Base-by-base conservation (phyloP, 2,329 filamentous ascomycete genomes). In the Trichocomaceae sp. region DNA sequence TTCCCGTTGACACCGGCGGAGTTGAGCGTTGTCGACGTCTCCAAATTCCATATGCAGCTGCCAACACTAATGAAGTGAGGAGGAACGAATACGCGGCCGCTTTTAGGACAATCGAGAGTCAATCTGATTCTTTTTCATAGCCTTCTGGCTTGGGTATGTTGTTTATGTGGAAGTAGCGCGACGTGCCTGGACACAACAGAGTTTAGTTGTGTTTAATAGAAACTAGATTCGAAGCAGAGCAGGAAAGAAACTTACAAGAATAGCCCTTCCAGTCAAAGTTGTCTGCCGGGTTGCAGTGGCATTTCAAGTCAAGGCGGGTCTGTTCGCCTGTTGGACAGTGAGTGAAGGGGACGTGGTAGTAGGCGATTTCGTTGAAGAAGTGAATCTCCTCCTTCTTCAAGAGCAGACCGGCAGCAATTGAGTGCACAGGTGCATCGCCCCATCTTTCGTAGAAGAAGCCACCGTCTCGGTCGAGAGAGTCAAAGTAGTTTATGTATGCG, bases 251-350 rank as follows among this genome's bases (percentile, higher is more conserved):
- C 88, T 78, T 83, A 95, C 91, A 97, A 70, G 90, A 96, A 72
- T 96, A 97, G 51, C 88, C 88, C 74, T 96, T 96, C 95, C 95
- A 99, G 75, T 99, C 93, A 79, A 99, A 99, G 78, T 99, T 99
- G 57, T 97, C 88, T 66, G 86, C 85, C 7, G 93, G 92, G 68
- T 99, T 90, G 76, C 93, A 99, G 73, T 91, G 87, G 73, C 93
- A 99, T 70, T 88, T 91, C 62, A 92, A 83, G 62, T 96, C 86
- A 54, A 91, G 72, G 61, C 91, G 84, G 52, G 82, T 83, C 75
- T 96, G 81, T 74, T 97, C 90, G 53, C 87, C 88, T 0, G 90
- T 96, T 2, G 93, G 93, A 73, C 93, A 99, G 74, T 99, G 93
- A 4, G 91, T 97, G 71, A 99, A 99, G 20, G 93, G 93, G 22